Base-by-base conservation (phyloP, 352 stramenopile species). In the Phytophthora constricta region DNA sequence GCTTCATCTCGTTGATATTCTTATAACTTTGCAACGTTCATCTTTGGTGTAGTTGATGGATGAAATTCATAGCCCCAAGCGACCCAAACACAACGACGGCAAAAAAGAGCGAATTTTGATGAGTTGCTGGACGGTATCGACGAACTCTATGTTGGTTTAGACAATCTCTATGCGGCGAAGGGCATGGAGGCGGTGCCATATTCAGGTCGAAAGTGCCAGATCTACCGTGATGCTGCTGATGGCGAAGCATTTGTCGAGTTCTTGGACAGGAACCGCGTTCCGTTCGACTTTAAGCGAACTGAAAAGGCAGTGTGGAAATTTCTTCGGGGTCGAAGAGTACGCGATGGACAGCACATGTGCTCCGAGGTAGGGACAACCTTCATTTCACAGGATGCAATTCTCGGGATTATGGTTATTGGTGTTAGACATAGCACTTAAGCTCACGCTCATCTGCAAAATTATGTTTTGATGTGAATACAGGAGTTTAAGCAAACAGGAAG, bases 251-350 rank as follows among this genome's bases (percentile, higher is more conserved):
- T 63, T 14, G 31, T 55, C 11, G 23, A 48, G 22, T 42, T 63
- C 28, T 20, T 56, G 5, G 56, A 56, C 45, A 55, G 48, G 22
- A 48, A 55, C 17, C 43, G 23, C 34, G 56, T 63, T 23, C 45
- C 56, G 7, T 63, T 63, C 10, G 45, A 56, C 22, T 55, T 56
- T 17, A 5, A 48, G 17, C 33, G 17, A 34, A 33, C 31, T 26
- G 31, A 48, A 34, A 11, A 22, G 5, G 56, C 56, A 11, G 56
- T 63, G 1, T 63, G 56, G 56, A 47, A 26, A 13, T 63, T 63
- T 41, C 33, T 63, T 16, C 45, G 20, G 23, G 43, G 45, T 3
- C 28, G 43, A 11, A 54, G 56, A 8, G 22, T 56, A 49, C 33
- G 28, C 5, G 28, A 49, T n/a, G 45, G 16, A 41, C 3, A 48